Percentiles rank a stretch among this genome's conserved stretches.
These are phyloP conservation scores for Candida glucosophila DNA, from an alignment of 1,139 yeast species.

Conservation along the genomic window DNA sequence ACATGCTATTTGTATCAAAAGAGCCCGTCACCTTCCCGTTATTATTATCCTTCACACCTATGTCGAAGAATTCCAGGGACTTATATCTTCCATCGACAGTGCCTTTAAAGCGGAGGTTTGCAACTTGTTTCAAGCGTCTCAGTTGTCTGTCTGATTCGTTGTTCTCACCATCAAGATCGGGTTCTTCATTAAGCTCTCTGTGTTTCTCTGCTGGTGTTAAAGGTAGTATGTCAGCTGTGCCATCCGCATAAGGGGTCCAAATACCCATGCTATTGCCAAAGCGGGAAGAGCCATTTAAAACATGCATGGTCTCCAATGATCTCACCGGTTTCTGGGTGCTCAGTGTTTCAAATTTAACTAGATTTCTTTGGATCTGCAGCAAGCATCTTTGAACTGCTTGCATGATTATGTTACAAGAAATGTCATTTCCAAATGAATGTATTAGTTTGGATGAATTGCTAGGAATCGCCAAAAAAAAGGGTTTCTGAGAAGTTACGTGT, in stretches of 20 bases:
- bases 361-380: conserved; percentile 26
- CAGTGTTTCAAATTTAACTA: conserved; percentile 17
- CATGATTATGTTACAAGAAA: conserved; percentile 44
- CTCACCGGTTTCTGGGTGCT: conserved; percentile 39
- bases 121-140: conserved; percentile 28
- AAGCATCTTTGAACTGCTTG: conserved; percentile 51
- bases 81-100: conserved; percentile 21
- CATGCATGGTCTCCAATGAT: conserved; percentile 46
- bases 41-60: conserved; percentile 8
- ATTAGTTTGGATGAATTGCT: conserved; percentile 58
- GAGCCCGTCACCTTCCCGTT: conserved; percentile 1
- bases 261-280: conserved; percentile 52
- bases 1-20: background rate
- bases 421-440: conserved; percentile 43
- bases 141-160: conserved; percentile 8
- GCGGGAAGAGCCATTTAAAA: conserved; percentile 53
- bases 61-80: conserved; percentile 29
- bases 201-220: conserved; percentile 35
- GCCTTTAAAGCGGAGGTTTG: conserved; percentile 55
- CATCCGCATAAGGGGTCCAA: conserved; percentile 68
- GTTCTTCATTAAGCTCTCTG: conserved; percentile 3
- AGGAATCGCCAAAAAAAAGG: conserved; percentile 62
- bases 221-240: conserved; percentile 54
- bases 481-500: conserved; percentile 43
- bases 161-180: conserved; percentile 7